Evolutionary conservation across 139 green algal genomes (phyloP).

Genomic region (Chlamydomonas schloesseri): DNA sequence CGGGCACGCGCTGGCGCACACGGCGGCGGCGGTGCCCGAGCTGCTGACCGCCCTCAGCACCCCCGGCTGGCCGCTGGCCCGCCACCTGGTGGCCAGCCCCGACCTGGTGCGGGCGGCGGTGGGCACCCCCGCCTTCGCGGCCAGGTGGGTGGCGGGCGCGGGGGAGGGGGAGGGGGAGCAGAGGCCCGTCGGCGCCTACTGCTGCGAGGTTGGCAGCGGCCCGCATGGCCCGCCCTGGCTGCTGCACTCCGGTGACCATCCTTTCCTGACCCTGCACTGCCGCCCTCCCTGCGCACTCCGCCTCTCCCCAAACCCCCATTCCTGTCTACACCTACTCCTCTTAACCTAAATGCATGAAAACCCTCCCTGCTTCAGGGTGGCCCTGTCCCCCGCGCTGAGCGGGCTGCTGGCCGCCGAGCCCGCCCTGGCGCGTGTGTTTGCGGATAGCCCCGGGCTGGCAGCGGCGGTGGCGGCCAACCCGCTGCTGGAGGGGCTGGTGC

Average conservation of each 20-base stretch:
- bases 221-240: too few relatives aligned
- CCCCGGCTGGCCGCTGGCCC: not conserved
- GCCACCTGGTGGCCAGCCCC: not conserved
- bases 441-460: not conserved
- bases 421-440: not conserved
- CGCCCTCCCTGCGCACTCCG: too few relatives aligned
- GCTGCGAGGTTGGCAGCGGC: too few relatives aligned
- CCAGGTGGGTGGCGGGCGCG: not conserved
- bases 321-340: too few relatives aligned
- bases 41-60: not conserved
- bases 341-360: too few relatives aligned
- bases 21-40: constrained; percentile 6
- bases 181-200: too few relatives aligned
- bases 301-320: too few relatives aligned
- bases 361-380: not conserved
- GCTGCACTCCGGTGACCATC: too few relatives aligned
- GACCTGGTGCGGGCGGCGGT: not conserved
- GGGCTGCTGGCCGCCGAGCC: not conserved
- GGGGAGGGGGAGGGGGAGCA: not conserved
- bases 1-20: not conserved
- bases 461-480: not conserved
- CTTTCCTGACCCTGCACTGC: too few relatives aligned
- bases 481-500: not conserved
- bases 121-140: not conserved
- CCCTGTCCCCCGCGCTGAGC: not conserved